A percentile compares a stretch with the other conserved stretches of the same genome.
Conservation (phyloP, 257 asterid species). For the Fraxinus quadrangulata region DNA sequence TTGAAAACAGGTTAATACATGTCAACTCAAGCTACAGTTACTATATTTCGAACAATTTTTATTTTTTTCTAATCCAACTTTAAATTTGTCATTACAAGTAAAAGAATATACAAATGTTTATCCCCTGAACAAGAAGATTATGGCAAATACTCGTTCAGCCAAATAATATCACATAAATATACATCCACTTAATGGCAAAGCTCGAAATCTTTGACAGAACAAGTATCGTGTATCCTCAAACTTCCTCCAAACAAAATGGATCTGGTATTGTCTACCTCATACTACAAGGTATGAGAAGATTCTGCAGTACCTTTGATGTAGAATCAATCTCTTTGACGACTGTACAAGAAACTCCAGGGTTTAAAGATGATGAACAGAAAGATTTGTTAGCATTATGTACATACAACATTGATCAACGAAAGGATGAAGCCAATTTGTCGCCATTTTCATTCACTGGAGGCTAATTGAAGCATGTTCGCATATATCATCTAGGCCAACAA, state of each 20-base stretch:
- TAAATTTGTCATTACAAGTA: neutral
- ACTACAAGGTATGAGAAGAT: neutral
- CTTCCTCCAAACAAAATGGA: neutral
- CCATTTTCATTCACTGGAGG: constrained; percentile 7
- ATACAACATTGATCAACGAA: constrained; percentile 21
- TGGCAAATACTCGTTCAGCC: neutral
- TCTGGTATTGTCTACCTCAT: neutral
- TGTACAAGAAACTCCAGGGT: constrained; percentile 36
- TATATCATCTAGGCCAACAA: neutral
- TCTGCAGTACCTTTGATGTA: neutral
- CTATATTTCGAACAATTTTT: neutral
- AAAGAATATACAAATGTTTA: neutral
- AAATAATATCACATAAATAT: neutral
- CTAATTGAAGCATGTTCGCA: neutral
- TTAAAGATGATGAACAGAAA: constrained; percentile 26
- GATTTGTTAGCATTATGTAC: constrained; percentile 26
- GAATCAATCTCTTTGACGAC: constrained; percentile 24
- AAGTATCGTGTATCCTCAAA: neutral
- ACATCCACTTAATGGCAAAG: neutral
- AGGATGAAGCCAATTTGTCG: constrained; percentile 9
- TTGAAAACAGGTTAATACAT: neutral
- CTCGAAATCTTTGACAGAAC: neutral
- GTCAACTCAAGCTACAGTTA: neutral
- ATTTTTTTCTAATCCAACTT: neutral
- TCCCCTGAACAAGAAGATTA: neutral